Evolutionary conservation across 352 stramenopile genomes (phyloP).

Genomic region (Globisporangium rhizosaccharum): DNA sequence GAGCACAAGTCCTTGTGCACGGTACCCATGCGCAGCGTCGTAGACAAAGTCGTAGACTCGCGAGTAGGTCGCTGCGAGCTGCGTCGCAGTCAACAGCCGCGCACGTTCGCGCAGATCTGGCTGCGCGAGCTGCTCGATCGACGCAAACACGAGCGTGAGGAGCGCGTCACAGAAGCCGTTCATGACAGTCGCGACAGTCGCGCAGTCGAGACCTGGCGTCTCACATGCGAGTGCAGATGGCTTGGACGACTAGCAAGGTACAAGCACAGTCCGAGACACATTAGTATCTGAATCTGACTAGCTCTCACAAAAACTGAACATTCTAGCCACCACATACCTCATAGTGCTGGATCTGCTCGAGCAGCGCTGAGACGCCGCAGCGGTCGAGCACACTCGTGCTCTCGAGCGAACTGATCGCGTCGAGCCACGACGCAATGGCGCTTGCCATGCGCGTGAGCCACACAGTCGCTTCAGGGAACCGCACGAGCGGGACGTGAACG

Average conservation of each 20-base stretch:
- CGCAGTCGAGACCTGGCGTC: slow-evolving; percentile 30
- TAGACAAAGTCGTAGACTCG: slow-evolving; percentile 59
- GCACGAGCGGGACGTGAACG: slow-evolving; percentile 35
- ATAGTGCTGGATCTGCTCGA: slow-evolving; percentile 34
- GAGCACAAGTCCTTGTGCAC: slow-evolving; percentile 26
- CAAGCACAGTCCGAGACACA: not conserved
- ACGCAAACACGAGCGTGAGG: slow-evolving; percentile 42
- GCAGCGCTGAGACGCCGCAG: slow-evolving; percentile 27
- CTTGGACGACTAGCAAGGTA: not conserved
- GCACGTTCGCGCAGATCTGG: slow-evolving; percentile 39
- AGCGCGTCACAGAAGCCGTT: slow-evolving; percentile 42
- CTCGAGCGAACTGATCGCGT: slow-evolving; percentile 40
- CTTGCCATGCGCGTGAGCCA: slow-evolving; percentile 29
- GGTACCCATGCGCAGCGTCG: slow-evolving; percentile 38
- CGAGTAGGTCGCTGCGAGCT: slow-evolving; percentile 40
- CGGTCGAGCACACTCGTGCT: slow-evolving; percentile 41
- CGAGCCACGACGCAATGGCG: slow-evolving; percentile 32
- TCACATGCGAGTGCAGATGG: not conserved
- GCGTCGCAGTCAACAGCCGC: slow-evolving; percentile 25
- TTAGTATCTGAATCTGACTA: not conserved
- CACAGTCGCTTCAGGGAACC: slow-evolving; percentile 34
- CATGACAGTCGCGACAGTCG: slow-evolving; percentile 48
- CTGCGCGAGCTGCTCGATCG: slow-evolving; percentile 49
- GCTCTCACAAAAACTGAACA: no score
- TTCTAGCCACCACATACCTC: slow-evolving; percentile 13